Percentiles rank a stretch among this genome's conserved stretches.
phyloP scores from a whole-genome alignment of 148 eudicot species.

The Vaccinium corymbosum region DNA sequence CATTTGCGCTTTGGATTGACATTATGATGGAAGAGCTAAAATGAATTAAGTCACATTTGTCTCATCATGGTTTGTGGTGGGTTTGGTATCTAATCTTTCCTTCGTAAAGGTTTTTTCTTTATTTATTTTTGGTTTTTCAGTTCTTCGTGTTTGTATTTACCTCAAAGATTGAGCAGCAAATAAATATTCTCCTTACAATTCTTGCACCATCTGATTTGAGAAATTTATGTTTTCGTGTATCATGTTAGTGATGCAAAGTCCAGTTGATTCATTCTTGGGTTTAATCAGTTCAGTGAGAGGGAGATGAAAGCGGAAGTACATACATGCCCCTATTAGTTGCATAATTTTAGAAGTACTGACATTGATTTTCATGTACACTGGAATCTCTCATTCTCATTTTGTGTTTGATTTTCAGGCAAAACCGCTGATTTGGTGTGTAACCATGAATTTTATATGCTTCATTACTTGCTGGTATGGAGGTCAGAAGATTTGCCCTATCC shows the following conservation, averaged over 20 bases:
- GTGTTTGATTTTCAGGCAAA: constrained; percentile 12
- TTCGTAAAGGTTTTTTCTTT: neutral
- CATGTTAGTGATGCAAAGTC: neutral
- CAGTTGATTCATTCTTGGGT: neutral
- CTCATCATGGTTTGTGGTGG: neutral
- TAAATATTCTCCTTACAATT: neutral
- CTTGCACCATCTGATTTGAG: neutral
- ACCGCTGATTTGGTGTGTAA: neutral
- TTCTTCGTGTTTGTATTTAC: neutral
- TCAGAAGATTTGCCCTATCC: constrained; percentile 22
- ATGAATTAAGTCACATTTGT: neutral
- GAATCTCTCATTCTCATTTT: neutral
- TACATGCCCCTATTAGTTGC: neutral
- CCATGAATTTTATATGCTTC: constrained; percentile 17
- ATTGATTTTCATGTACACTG: neutral
- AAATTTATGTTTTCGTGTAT: neutral
- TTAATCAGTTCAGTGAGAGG: neutral
- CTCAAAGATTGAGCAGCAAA: neutral
- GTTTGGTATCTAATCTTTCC: neutral
- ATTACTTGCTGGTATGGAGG: constrained; percentile 18
- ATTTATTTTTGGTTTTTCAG: neutral
- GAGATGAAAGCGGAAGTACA: neutral
- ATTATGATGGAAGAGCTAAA: neutral
- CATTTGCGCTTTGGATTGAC: neutral
- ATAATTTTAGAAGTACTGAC: neutral